Evolutionary conservation across 176 grass and related monocot genomes (phyloP).

Genomic region (Bolboschoenus planiculmis): DNA sequence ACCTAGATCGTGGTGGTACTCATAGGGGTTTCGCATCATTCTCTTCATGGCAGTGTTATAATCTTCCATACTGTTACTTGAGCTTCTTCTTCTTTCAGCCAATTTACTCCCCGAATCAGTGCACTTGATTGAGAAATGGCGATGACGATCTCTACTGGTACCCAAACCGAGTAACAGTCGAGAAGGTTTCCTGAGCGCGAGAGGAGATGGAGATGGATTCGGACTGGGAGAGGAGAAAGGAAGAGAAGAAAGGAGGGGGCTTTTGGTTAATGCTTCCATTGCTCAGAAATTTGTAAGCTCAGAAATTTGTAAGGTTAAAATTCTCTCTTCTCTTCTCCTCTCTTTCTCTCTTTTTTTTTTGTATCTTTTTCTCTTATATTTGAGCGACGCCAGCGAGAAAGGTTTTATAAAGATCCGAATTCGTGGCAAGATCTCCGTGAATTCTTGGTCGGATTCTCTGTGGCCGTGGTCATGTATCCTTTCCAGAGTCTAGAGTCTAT

Average conservation of each 20-base stretch:
- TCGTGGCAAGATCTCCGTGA: not conserved
- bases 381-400: not conserved
- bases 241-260: not conserved
- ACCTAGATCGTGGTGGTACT: slow-evolving; percentile 82
- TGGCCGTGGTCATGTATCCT: no score
- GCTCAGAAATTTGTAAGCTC: no score
- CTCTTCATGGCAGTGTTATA: slow-evolving; percentile 81
- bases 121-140: not conserved
- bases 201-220: not conserved
- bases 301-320: not conserved
- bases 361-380: not conserved
- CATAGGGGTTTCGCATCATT: slow-evolving; percentile 83
- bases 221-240: not conserved
- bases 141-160: not conserved
- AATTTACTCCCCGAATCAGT: slow-evolving; percentile 20
- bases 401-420: not conserved
- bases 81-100: slow-evolving; percentile 13
- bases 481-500: no score
- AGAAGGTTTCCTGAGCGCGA: not conserved
- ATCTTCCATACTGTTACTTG: slow-evolving; percentile 42
- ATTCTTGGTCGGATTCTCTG: not conserved
- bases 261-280: slow-evolving; percentile 16
- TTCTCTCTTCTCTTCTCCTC: not conserved
- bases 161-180: not conserved
- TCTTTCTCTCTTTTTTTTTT: no score